Percentiles rank a stretch among this genome's conserved stretches.
Conservation (phyloP, 2,329 filamentous ascomycete genomes). For the Colletotrichum plurivorum region DNA sequence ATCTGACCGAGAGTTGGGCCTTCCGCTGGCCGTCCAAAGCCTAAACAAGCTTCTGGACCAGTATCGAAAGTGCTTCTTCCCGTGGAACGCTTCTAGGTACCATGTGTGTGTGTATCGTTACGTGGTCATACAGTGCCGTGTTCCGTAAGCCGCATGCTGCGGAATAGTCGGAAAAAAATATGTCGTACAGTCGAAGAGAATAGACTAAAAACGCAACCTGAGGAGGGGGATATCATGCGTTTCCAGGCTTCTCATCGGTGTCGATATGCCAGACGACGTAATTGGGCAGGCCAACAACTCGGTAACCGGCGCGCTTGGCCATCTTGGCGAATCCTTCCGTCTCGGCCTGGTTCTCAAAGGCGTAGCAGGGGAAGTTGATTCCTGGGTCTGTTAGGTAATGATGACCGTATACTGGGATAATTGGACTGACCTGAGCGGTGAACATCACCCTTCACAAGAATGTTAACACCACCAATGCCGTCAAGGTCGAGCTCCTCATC, state of each 20-base stretch:
- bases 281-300: slow-evolving; percentile 93
- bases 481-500: slow-evolving; percentile 94
- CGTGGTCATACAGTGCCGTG: slow-evolving; percentile 40
- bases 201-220: slow-evolving; percentile 14
- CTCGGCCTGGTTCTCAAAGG: slow-evolving; percentile 99
- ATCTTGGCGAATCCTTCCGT: slow-evolving; percentile 99
- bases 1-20: slow-evolving; percentile 23
- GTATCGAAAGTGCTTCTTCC: slow-evolving; percentile 30
- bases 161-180: slow-evolving; percentile 34
- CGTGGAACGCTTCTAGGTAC: slow-evolving; percentile 32
- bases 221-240: slow-evolving; percentile 61
- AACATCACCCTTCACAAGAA: slow-evolving; percentile 97
- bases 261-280: slow-evolving; percentile 99
- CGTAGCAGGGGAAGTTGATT: slow-evolving; percentile 96
- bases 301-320: slow-evolving; percentile 95
- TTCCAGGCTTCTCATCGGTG: slow-evolving; percentile 93
- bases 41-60: slow-evolving; percentile 27
- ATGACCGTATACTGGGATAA: neutral
- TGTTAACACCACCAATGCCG: slow-evolving; percentile 96
- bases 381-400: slow-evolving; percentile 63
- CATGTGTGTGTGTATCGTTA: slow-evolving; percentile 39
- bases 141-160: slow-evolving; percentile 39
- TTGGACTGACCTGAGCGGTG: slow-evolving; percentile 84
- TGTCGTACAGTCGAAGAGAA: slow-evolving; percentile 41
- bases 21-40: slow-evolving; percentile 20